Conservation (phyloP, 2,329 filamentous ascomycete species). For the Verticillium tricorpus region DNA sequence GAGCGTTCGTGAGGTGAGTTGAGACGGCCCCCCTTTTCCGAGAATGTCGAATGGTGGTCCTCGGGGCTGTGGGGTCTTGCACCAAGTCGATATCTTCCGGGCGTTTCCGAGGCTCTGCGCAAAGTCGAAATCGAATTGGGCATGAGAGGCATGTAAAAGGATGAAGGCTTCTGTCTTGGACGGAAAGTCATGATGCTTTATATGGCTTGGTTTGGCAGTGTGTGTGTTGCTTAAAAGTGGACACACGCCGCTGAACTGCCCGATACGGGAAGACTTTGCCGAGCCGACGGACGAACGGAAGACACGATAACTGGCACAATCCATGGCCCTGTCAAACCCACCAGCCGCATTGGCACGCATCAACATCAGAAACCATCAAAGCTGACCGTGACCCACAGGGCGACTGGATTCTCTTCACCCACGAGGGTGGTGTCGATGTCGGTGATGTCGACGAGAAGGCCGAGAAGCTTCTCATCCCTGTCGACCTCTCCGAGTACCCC, state of each 20-base stretch:
- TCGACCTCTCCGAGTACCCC: conserved; percentile 90
- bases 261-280: conserved; percentile 4
- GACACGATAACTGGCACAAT: conserved; percentile 2
- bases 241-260: background rate
- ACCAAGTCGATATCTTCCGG: background rate
- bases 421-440: conserved; percentile 99
- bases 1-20: conserved; percentile 96
- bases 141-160: background rate
- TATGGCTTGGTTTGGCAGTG: background rate
- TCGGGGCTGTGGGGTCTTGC: conserved; percentile 3
- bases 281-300: conserved; percentile 30
- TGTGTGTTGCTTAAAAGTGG: conserved; percentile 3
- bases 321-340: background rate
- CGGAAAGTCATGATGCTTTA: conserved; percentile 6
- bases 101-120: background rate
- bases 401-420: conserved; percentile 99
- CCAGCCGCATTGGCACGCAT: background rate
- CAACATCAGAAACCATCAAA: background rate
- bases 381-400: conserved; percentile 53
- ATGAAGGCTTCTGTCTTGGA: background rate
- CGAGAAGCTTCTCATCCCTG: conserved; percentile 96
- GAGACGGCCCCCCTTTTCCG: background rate
- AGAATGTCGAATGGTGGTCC: background rate
- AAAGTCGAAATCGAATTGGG: background rate
- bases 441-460: conserved; percentile 99